Percentiles rank a stretch among this genome's conserved stretches.
These are phyloP conservation scores for Hymenoscyphus infarciens DNA, from an alignment of 2,329 filamentous ascomycete genomes.

Conservation along the genomic window DNA sequence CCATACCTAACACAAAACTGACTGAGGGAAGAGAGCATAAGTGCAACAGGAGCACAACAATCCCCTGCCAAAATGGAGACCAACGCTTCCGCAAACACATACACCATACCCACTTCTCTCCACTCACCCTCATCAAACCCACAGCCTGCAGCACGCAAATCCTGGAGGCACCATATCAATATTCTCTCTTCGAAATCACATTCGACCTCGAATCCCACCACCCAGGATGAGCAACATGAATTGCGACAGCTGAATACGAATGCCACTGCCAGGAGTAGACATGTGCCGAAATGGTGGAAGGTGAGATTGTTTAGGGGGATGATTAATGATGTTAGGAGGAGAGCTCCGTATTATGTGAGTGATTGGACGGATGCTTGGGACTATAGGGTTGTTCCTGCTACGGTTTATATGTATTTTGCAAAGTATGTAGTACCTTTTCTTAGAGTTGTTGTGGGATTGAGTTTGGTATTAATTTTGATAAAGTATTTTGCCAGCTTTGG, in stretches of 20 bases:
- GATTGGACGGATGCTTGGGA: slow-evolving; percentile 89
- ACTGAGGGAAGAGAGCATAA: too few relatives aligned
- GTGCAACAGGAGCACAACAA: background rate
- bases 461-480: slow-evolving; percentile 15
- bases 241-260: slow-evolving; percentile 17
- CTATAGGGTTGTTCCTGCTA: slow-evolving; percentile 82
- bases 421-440: slow-evolving; percentile 57
- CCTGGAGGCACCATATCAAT: slow-evolving; percentile 21
- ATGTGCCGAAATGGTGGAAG: slow-evolving; percentile 61
- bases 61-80: slow-evolving; percentile 15
- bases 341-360: slow-evolving; percentile 73
- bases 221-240: slow-evolving; percentile 6
- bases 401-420: slow-evolving; percentile 92
- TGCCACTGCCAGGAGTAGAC: slow-evolving; percentile 21
- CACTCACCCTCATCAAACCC: slow-evolving; percentile 6
- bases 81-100: slow-evolving; percentile 16
- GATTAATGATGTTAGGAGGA: slow-evolving; percentile 69
- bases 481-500: slow-evolving; percentile 81
- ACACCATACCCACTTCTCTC: slow-evolving; percentile 26
- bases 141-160: slow-evolving; percentile 14
- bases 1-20: background rate
- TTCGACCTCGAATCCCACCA: slow-evolving; percentile 2
- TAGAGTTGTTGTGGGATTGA: slow-evolving; percentile 4
- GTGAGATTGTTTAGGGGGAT: slow-evolving; percentile 75
- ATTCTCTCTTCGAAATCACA: slow-evolving; percentile 14